Conservation (phyloP, 352 stramenopile species). For the Globisporangium sylvaticum region DNA sequence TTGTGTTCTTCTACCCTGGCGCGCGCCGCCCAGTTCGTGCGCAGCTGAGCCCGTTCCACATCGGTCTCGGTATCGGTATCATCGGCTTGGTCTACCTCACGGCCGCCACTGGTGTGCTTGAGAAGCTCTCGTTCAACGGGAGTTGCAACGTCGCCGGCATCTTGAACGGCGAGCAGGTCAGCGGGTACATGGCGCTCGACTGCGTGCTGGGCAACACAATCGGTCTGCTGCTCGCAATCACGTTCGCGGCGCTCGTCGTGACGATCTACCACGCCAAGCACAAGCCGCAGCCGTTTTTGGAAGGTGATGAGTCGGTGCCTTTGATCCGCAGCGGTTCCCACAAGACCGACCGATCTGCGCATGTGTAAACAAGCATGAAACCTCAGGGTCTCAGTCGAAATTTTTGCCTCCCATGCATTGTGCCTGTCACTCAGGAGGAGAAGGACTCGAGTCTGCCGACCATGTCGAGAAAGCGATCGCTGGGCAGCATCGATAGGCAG, state of each 20-base stretch:
- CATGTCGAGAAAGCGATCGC: conserved; percentile 8
- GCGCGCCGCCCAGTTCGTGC: conserved; percentile 38
- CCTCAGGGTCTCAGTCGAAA: background rate
- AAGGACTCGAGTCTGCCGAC: background rate
- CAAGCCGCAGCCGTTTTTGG: conserved; percentile 10
- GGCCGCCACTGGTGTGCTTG: conserved; percentile 58
- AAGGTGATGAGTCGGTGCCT: conserved; percentile 35
- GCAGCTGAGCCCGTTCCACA: conserved; percentile 53
- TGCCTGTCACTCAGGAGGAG: background rate
- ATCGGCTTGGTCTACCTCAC: conserved; percentile 60
- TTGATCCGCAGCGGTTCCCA: conserved; percentile 26
- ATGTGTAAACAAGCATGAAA: conserved; percentile 1
- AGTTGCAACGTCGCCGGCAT: conserved; percentile 79
- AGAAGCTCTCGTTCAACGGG: conserved; percentile 84
- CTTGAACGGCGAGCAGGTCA: conserved; percentile 56
- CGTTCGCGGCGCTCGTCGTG: conserved; percentile 35
- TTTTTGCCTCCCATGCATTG: background rate
- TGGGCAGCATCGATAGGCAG: background rate
- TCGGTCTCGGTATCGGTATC: conserved; percentile 60
- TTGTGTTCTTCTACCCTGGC: conserved; percentile 76
- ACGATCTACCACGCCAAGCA: conserved; percentile 58
- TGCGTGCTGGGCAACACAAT: conserved; percentile 76
- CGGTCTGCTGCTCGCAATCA: conserved; percentile 52
- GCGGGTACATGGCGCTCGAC: conserved; percentile 66
- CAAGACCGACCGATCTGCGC: background rate